These are phyloP conservation scores for Escovopsis sp. DNA, from an alignment of 2,329 filamentous ascomycete genomes.

Conservation along the genomic window DNA sequence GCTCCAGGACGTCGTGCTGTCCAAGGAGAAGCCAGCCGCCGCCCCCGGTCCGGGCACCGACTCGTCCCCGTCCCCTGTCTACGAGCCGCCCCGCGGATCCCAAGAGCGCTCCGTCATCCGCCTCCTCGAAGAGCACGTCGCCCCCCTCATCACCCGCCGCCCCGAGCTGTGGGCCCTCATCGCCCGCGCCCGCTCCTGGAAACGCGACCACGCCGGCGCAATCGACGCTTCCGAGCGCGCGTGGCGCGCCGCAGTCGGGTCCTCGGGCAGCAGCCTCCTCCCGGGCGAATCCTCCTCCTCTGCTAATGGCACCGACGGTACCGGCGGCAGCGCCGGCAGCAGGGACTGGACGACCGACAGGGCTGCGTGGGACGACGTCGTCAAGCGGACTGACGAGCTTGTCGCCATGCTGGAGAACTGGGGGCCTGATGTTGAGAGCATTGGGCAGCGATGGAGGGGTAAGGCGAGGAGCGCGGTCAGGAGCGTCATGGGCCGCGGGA, in stretches of 20 bases:
- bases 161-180: slow-evolving; percentile 65
- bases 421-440: slow-evolving; percentile 46
- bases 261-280: slow-evolving; percentile 32
- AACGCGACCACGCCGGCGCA: slow-evolving; percentile 52
- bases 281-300: slow-evolving; percentile 17
- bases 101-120: slow-evolving; percentile 49
- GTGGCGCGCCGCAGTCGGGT: slow-evolving; percentile 58
- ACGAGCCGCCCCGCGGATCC: slow-evolving; percentile 37
- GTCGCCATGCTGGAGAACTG: slow-evolving; percentile 75
- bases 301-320: background rate
- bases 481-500: slow-evolving; percentile 70
- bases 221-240: slow-evolving; percentile 78
- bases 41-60: too few species aligned
- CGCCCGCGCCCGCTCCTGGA: slow-evolving; percentile 58
- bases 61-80: too few species aligned
- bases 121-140: slow-evolving; percentile 59
- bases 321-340: background rate
- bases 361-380: slow-evolving; percentile 55
- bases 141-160: slow-evolving; percentile 72
- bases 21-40: slow-evolving; percentile 23
- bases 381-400: slow-evolving; percentile 65
- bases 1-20: slow-evolving; percentile 52
- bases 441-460: slow-evolving; percentile 72
- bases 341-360: slow-evolving; percentile 36
- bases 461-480: slow-evolving; percentile 77